Evolutionary conservation across 1,284 basidiomycete genomes (phyloP), one percentile per base, ranked within the genome.

Genomic region (Bondarzewia mesenterica): DNA sequence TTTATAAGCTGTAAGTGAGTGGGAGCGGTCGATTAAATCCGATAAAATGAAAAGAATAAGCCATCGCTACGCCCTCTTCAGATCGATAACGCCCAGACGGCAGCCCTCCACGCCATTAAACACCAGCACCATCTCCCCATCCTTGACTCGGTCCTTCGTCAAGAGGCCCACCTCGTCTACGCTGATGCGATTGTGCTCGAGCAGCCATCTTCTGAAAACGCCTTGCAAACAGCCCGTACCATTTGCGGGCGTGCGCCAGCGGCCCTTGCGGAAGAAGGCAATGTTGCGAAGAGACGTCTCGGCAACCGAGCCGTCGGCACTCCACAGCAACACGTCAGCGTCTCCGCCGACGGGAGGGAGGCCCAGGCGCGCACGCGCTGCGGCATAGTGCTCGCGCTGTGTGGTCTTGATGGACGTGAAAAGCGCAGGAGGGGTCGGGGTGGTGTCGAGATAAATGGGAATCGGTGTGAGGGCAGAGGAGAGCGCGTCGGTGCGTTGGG

Each of bases 361-460:
- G 42, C 69, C 65, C 38, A 68, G 71, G 36, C 86, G 74, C 1
- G 56, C 54, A 16, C 85, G 80, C 2, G 86, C 83, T 22, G 70
- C 68, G 35, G 80, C 69, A 55, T 89, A 89, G 22, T 71, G 61
- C 7, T 60, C 52, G 42, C 87, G 73, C 26, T 70, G 52, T 1
- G 85, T 86, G 1, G 86, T 89, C 63, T 89, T 89, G 41, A 82
- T 82, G 26, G 60, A 58, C 0, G 82, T 82, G 59, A 81, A 83
- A 15, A 74, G 51, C 10, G 79, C 79, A 0, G 73, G 64, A 7
- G 70, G 60, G 1, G 80, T 83, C 4, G 75, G 63, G 49, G 68
- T 58, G 1, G 66, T 69, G 61, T 89, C 86, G 42, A 85, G 52
- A 48, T 68, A 66, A 42, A 86, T 60, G 49, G 74, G 60, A 20